These are phyloP conservation scores for Acrocalymma vagum DNA, from an alignment of 2,329 filamentous ascomycete species.

Conservation along the genomic window DNA sequence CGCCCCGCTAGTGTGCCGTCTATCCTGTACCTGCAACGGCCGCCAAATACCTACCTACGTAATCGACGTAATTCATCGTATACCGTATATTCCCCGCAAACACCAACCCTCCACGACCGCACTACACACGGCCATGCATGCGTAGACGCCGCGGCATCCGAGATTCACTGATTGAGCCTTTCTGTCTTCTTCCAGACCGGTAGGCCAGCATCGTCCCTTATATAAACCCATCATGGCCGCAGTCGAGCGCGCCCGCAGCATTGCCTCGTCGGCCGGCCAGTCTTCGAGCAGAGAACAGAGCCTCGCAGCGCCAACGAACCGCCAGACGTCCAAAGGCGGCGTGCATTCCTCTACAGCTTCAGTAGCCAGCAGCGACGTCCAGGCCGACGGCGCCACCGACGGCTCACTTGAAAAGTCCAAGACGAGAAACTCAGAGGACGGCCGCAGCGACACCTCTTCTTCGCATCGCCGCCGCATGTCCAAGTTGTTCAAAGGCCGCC, in stretches of 20 bases:
- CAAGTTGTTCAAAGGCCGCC: conserved; percentile 61
- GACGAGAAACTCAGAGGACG: conserved; percentile 51
- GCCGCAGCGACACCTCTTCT: conserved; percentile 49
- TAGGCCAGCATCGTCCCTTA: not conserved
- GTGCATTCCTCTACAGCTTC: conserved; percentile 40
- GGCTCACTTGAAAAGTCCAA: conserved; percentile 50
- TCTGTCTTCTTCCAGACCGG: not conserved
- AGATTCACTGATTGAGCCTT: not conserved
- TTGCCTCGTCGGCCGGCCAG: conserved; percentile 24
- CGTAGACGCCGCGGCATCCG: conserved; percentile 3
- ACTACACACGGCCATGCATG: conserved; percentile 15
- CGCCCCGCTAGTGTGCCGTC: too few species aligned
- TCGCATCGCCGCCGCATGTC: conserved; percentile 57
- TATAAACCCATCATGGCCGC: conserved; percentile 26
- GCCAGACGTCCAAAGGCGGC: conserved; percentile 31
- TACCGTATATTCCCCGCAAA: conserved; percentile 7
- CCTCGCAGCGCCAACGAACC: conserved; percentile 31
- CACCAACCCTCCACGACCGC: not conserved
- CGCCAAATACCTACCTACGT: conserved; percentile 14
- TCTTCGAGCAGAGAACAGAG: conserved; percentile 31
- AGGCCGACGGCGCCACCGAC: conserved; percentile 45
- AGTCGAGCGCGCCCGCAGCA: conserved; percentile 30
- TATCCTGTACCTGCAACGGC: too few species aligned
- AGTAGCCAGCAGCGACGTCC: conserved; percentile 39
- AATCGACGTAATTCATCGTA: too few species aligned